These are phyloP conservation scores for Cytospora mali DNA, from an alignment of 2,329 filamentous ascomycete species.

Conservation along the genomic window DNA sequence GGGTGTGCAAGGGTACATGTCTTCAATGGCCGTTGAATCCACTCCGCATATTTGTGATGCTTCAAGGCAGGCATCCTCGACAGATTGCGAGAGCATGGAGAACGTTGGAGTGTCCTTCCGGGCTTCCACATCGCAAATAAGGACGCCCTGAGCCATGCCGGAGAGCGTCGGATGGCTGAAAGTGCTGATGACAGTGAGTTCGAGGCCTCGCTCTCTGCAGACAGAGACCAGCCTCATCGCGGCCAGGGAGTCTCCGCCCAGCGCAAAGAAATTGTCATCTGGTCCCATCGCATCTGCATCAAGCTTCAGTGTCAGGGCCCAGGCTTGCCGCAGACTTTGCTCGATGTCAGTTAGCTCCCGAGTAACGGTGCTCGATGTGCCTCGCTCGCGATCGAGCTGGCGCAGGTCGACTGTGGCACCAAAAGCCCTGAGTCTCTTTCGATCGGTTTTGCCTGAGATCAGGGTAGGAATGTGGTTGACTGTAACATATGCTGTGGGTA, in stretches of 20 bases:
- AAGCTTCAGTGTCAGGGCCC: slow-evolving; percentile 35
- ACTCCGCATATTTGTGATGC: slow-evolving; percentile 32
- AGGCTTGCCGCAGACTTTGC: slow-evolving; percentile 37
- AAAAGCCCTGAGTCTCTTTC: slow-evolving; percentile 42
- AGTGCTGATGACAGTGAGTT: slow-evolving; percentile 43
- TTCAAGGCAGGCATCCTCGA: slow-evolving; percentile 30
- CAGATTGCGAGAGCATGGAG: slow-evolving; percentile 31
- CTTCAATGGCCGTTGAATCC: slow-evolving; percentile 34
- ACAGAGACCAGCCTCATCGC: slow-evolving; percentile 48
- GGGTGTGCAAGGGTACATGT: slow-evolving; percentile 44
- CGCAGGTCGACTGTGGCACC: slow-evolving; percentile 34
- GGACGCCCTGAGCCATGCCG: slow-evolving; percentile 45
- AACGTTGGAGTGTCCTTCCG: slow-evolving; percentile 34
- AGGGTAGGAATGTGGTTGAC: slow-evolving; percentile 46
- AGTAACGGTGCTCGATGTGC: not conserved
- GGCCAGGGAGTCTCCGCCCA: slow-evolving; percentile 49
- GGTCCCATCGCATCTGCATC: slow-evolving; percentile 39
- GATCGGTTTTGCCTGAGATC: slow-evolving; percentile 49
- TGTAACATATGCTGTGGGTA: slow-evolving; percentile 46
- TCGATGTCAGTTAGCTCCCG: slow-evolving; percentile 37
- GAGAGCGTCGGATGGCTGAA: slow-evolving; percentile 46
- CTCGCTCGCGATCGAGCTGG: slow-evolving; percentile 17
- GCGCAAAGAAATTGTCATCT: slow-evolving; percentile 46
- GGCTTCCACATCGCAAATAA: slow-evolving; percentile 34
- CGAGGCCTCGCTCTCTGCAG: slow-evolving; percentile 37